Evolutionary conservation across 2,329 filamentous ascomycete genomes (phyloP).

Genomic region (Fusarium sp.): DNA sequence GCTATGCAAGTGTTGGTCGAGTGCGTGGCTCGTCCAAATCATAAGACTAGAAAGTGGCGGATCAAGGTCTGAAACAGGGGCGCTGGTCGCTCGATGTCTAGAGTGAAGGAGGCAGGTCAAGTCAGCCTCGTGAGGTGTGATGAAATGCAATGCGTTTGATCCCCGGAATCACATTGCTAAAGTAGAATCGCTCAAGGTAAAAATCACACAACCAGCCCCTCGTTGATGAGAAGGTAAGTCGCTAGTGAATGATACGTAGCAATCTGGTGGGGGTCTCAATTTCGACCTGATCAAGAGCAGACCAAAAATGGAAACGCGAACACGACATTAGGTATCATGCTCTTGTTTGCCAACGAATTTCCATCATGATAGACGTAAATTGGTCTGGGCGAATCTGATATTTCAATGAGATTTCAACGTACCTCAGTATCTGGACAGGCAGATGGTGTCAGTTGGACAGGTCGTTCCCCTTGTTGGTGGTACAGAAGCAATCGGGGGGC

Average conservation of each 20-base stretch:
- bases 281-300: constrained; percentile 23
- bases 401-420: constrained; percentile 7
- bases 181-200: constrained; percentile 16
- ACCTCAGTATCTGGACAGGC: constrained; percentile 7
- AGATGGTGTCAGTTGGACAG: background rate
- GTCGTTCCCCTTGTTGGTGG: constrained; percentile 11
- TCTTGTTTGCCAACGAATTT: constrained; percentile 17
- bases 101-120: constrained; percentile 16
- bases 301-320: constrained; percentile 25
- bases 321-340: constrained; percentile 9
- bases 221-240: constrained; percentile 19
- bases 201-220: constrained; percentile 16
- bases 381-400: background rate
- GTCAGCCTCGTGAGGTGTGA: constrained; percentile 28
- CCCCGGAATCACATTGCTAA: constrained; percentile 24
- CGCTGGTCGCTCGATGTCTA: constrained; percentile 24
- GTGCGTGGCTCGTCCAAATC: constrained; percentile 22
- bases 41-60: constrained; percentile 23
- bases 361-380: background rate
- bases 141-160: constrained; percentile 22
- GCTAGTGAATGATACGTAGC: constrained; percentile 36
- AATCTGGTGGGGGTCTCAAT: constrained; percentile 39
- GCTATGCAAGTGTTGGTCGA: constrained; percentile 28
- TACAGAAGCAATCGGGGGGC: constrained; percentile 16
- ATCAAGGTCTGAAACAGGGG: constrained; percentile 30